Conservation (phyloP, 2,329 filamentous ascomycete species). For the Beauveria brongniartii region DNA sequence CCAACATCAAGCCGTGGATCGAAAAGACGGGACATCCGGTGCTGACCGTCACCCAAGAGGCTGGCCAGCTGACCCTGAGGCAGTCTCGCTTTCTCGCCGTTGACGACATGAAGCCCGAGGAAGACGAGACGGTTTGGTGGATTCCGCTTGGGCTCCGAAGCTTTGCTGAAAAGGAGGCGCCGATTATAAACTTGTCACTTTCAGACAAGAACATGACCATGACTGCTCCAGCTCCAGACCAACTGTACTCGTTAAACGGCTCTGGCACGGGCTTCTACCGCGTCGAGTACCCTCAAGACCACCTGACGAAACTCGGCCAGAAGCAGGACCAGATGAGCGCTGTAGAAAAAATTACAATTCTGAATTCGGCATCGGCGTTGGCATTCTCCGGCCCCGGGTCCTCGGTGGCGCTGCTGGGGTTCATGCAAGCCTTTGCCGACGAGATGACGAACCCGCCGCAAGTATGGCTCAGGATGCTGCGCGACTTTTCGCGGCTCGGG, state of each 20-base stretch:
- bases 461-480: slow-evolving; percentile 80
- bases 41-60: slow-evolving; percentile 64
- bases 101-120: slow-evolving; percentile 85
- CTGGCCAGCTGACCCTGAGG: slow-evolving; percentile 73
- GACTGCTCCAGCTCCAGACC: slow-evolving; percentile 62
- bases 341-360: slow-evolving; percentile 85
- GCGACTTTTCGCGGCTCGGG: slow-evolving; percentile 67
- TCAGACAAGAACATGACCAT: slow-evolving; percentile 63
- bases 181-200: slow-evolving; percentile 46
- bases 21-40: slow-evolving; percentile 94
- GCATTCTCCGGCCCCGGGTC: slow-evolving; percentile 79
- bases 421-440: slow-evolving; percentile 71
- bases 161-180: slow-evolving; percentile 69
- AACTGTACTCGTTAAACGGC: slow-evolving; percentile 90
- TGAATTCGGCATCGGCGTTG: slow-evolving; percentile 83
- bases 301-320: slow-evolving; percentile 70
- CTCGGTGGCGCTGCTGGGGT: slow-evolving; percentile 71
- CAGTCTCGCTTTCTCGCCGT: slow-evolving; percentile 93
- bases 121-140: slow-evolving; percentile 80
- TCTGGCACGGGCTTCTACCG: slow-evolving; percentile 84
- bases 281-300: slow-evolving; percentile 79
- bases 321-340: slow-evolving; percentile 68
- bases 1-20: slow-evolving; percentile 93
- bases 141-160: slow-evolving; percentile 84
- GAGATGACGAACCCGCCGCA: slow-evolving; percentile 80